A percentile compares a stretch with the other conserved stretches of the same genome.
phyloP scores from a whole-genome alignment of 352 stramenopile genomes.

The Plasmopara muralis region DNA sequence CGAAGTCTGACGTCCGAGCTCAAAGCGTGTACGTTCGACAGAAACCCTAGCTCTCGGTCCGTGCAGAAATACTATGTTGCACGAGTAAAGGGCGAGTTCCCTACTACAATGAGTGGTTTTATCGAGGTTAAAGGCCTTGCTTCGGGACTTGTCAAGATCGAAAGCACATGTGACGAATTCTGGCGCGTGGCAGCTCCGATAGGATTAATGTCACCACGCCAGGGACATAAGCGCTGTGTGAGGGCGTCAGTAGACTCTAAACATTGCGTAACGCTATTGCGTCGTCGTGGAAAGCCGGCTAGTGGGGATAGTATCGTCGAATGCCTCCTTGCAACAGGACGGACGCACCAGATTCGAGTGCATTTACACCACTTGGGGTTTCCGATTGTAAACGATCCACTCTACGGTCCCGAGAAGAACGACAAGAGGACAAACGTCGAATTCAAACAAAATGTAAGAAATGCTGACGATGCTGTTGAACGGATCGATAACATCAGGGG shows the following conservation, averaged over 20 bases:
- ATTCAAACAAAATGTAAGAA: neutral
- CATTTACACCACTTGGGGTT: slow-evolving; percentile 85
- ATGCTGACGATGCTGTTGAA: neutral
- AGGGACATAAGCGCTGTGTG: slow-evolving; percentile 23
- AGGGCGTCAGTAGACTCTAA: slow-evolving; percentile 25
- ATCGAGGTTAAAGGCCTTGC: slow-evolving; percentile 8
- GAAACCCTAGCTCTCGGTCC: slow-evolving; percentile 11
- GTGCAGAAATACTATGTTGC: slow-evolving; percentile 57
- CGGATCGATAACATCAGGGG: neutral
- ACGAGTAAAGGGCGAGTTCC: slow-evolving; percentile 40
- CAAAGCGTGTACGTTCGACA: slow-evolving; percentile 14
- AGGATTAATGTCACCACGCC: slow-evolving; percentile 18
- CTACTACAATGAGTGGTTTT: slow-evolving; percentile 13
- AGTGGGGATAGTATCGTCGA: slow-evolving; percentile 71
- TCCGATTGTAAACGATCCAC: slow-evolving; percentile 93
- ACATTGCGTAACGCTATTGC: slow-evolving; percentile 35
- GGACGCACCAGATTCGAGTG: slow-evolving; percentile 94
- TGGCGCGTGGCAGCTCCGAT: slow-evolving; percentile 42
- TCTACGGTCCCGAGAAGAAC: slow-evolving; percentile 61
- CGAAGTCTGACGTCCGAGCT: slow-evolving; percentile 36
- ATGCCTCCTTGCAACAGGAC: slow-evolving; percentile 85
- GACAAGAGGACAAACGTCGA: neutral
- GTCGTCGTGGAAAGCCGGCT: slow-evolving; percentile 18
- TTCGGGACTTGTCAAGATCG: slow-evolving; percentile 15
- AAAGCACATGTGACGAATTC: slow-evolving; percentile 10